Conservation (phyloP, 2,329 filamentous ascomycete genomes). For the Ascochyta lentis region DNA sequence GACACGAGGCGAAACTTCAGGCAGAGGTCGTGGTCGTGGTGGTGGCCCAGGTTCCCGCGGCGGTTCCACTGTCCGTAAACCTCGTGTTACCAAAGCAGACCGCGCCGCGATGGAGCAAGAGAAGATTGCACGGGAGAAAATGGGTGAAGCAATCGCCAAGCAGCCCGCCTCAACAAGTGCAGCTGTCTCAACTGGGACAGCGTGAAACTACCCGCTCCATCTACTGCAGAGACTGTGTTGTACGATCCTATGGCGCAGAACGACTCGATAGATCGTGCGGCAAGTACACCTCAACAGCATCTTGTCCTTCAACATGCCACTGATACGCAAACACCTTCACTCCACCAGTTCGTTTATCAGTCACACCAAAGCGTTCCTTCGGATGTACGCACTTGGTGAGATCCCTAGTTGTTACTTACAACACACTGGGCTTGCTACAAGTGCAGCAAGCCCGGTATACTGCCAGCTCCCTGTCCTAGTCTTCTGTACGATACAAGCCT, state of each 20-base stretch:
- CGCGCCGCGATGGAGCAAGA: constrained; percentile 81
- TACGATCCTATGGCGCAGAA: not conserved
- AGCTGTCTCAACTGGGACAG: constrained; percentile 19
- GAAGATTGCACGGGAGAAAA: constrained; percentile 74
- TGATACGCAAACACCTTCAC: not conserved
- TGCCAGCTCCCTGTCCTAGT: not conserved
- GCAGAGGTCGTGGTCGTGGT: constrained; percentile 55
- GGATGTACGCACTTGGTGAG: not conserved
- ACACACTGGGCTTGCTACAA: not conserved
- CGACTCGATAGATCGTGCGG: not conserved
- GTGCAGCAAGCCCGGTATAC: not conserved
- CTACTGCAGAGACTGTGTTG: not conserved
- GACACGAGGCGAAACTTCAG: constrained; percentile 50
- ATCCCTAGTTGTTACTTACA: not conserved
- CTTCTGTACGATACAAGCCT: not conserved
- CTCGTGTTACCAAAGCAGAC: constrained; percentile 84
- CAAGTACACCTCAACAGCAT: not conserved
- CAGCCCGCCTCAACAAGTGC: constrained; percentile 29
- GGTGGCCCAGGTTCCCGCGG: constrained; percentile 75
- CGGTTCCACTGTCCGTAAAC: constrained; percentile 76
- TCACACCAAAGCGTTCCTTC: not conserved
- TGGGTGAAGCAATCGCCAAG: constrained; percentile 45
- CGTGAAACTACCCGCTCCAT: not conserved
- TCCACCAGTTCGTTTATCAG: not conserved
- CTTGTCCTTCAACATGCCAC: not conserved